Evolutionary conservation across 257 asterid genomes (phyloP).

Genomic region (Rubia yunnanensis): DNA sequence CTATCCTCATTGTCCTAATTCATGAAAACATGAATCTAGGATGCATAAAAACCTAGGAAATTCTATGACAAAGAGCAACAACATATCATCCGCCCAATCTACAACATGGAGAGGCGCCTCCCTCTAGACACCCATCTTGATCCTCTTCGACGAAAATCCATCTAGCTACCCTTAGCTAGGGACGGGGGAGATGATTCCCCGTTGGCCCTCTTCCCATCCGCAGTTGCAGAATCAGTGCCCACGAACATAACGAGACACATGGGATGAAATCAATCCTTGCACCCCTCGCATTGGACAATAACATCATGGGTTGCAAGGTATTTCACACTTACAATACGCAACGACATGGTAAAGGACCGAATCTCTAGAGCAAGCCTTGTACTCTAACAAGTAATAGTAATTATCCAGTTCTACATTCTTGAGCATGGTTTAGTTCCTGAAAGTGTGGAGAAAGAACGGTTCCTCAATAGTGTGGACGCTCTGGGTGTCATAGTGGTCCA

Average conservation of each 20-base stretch:
- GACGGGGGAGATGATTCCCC: constrained; percentile 8
- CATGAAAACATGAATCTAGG: too few species aligned
- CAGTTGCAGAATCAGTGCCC: constrained; percentile 42
- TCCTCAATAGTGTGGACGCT: constrained; percentile 58
- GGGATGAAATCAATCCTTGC: constrained; percentile 79
- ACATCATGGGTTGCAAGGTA: constrained; percentile 68
- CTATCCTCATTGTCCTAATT: too few species aligned
- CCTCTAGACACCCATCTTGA: too few species aligned
- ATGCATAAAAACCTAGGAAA: too few species aligned
- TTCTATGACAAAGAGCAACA: too few species aligned
- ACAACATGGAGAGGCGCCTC: too few species aligned
- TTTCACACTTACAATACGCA: constrained; percentile 74
- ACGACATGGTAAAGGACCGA: constrained; percentile 50
- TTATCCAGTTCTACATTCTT: constrained; percentile 40
- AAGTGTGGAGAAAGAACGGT: constrained; percentile 47
- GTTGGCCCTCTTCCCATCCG: constrained; percentile 27
- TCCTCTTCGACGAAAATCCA: too few species aligned
- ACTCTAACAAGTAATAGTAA: constrained; percentile 50
- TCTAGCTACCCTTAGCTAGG: constrained; percentile 26
- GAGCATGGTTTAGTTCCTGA: constrained; percentile 48
- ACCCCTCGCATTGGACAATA: constrained; percentile 66
- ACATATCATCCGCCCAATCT: too few species aligned
- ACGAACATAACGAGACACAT: constrained; percentile 40
- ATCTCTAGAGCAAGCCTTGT: constrained; percentile 42
- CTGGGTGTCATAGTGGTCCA: constrained; percentile 50